Percentiles rank a stretch among this genome's conserved stretches.
phyloP scores from a whole-genome alignment of 1,139 yeast genomes.

The Saccharomyces pastorianus region DNA sequence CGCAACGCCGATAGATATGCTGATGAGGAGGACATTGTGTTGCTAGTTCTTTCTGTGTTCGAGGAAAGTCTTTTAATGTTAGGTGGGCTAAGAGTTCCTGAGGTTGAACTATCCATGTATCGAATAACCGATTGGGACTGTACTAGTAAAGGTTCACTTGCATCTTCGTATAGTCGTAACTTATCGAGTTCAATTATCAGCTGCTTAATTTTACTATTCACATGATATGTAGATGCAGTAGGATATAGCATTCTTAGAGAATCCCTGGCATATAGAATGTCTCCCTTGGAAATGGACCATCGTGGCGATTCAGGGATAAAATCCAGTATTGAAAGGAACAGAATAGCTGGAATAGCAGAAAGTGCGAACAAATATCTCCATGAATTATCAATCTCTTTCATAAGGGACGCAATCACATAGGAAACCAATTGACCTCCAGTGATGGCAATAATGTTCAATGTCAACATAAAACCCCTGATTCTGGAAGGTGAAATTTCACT shows the following conservation, averaged over 20 bases:
- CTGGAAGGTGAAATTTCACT: conserved; percentile 38
- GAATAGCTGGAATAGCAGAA: conserved; percentile 36
- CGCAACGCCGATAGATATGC: background rate
- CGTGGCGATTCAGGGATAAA: conserved; percentile 57
- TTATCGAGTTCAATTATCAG: conserved; percentile 22
- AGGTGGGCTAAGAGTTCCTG: background rate
- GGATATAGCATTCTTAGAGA: conserved; percentile 36
- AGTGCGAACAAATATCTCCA: conserved; percentile 39
- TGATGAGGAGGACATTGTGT: background rate
- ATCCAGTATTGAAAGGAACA: conserved; percentile 33
- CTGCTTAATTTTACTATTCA: conserved; percentile 26
- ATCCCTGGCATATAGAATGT: conserved; percentile 35
- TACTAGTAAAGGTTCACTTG: background rate
- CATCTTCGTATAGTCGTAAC: background rate
- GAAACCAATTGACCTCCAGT: conserved; percentile 42
- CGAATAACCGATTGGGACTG: background rate
- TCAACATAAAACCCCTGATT: conserved; percentile 35
- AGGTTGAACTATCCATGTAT: background rate
- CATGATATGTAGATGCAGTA: conserved; percentile 29
- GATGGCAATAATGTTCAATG: conserved; percentile 37
- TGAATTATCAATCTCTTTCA: conserved; percentile 26
- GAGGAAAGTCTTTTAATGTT: background rate
- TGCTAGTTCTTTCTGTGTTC: background rate
- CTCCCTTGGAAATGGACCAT: conserved; percentile 39
- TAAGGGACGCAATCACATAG: conserved; percentile 31